These are phyloP conservation scores for Alternaria novae-zelandiae DNA, from an alignment of 2,329 filamentous ascomycete genomes.

Conservation along the genomic window DNA sequence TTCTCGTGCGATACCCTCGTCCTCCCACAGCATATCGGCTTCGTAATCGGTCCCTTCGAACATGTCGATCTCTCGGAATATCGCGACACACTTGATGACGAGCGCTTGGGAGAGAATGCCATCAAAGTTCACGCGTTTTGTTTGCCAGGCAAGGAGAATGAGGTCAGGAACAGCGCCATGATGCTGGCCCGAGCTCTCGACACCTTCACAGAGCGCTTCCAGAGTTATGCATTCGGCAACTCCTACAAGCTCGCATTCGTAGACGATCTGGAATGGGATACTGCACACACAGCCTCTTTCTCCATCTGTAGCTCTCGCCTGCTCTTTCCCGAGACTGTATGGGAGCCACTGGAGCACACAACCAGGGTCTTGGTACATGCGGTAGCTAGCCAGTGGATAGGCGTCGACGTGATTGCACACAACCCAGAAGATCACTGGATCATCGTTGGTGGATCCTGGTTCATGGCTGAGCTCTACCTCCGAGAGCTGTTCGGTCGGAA, in stretches of 20 bases:
- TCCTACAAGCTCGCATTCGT: constrained; percentile 95
- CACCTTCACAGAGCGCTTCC: constrained; percentile 85
- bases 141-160: constrained; percentile 79
- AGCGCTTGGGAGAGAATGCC: constrained; percentile 85
- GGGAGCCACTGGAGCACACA: constrained; percentile 83
- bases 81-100: constrained; percentile 88
- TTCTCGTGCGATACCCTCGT: constrained; percentile 74
- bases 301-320: constrained; percentile 87
- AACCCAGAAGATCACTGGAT: constrained; percentile 85
- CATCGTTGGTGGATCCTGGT: constrained; percentile 87
- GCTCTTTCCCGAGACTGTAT: constrained; percentile 81
- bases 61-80: constrained; percentile 89
- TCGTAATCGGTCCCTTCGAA: constrained; percentile 93
- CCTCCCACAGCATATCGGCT: constrained; percentile 87
- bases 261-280: constrained; percentile 81
- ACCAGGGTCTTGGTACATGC: constrained; percentile 83
- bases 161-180: constrained; percentile 85
- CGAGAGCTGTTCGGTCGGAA: constrained; percentile 91
- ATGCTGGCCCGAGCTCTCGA: constrained; percentile 87
- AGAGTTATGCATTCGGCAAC: constrained; percentile 81
- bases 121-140: constrained; percentile 92
- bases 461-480: constrained; percentile 94
- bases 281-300: constrained; percentile 78
- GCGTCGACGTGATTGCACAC: constrained; percentile 88
- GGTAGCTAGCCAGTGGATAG: constrained; percentile 90